A percentile compares a stretch with the other conserved stretches of the same genome.
Evolutionary conservation across 1,139 yeast species (phyloP).

Genomic region (Pichia sp.): DNA sequence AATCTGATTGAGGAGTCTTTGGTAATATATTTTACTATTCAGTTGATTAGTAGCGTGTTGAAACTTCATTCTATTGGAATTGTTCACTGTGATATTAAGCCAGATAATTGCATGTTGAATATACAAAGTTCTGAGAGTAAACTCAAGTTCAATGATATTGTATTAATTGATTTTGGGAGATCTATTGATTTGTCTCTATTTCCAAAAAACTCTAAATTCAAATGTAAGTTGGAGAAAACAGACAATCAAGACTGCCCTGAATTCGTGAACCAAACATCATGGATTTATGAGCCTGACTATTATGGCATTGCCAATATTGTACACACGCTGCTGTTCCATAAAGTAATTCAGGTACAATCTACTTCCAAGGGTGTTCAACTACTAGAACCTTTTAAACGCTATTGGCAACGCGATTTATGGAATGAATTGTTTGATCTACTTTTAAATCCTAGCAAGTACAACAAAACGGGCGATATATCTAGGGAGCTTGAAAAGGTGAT

Average conservation of each 20-base stretch:
- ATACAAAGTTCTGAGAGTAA: conserved; percentile 30
- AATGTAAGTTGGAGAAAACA: conserved; percentile 39
- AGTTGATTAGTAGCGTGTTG: conserved; percentile 29
- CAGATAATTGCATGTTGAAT: conserved; percentile 82
- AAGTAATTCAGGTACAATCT: conserved; percentile 45
- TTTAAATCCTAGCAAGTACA: conserved; percentile 47
- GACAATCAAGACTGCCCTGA: conserved; percentile 77
- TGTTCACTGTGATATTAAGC: conserved; percentile 81
- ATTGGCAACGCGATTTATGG: conserved; percentile 81
- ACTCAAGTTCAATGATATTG: conserved; percentile 36
- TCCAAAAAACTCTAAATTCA: conserved; percentile 48
- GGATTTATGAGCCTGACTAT: conserved; percentile 84
- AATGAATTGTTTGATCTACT: conserved; percentile 56
- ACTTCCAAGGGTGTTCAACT: conserved; percentile 36
- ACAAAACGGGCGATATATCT: conserved; percentile 18
- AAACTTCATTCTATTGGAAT: conserved; percentile 60
- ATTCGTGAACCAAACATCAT: conserved; percentile 56
- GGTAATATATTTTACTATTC: conserved; percentile 61
- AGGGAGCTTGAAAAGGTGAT: conserved; percentile 10
- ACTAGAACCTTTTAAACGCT: conserved; percentile 53
- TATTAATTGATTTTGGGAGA: conserved; percentile 79
- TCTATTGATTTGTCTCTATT: conserved; percentile 68
- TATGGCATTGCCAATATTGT: conserved; percentile 76
- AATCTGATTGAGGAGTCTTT: conserved; percentile 52
- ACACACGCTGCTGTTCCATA: conserved; percentile 69